Evolutionary conservation across 495 filamentous ascomycete species (phyloP), one percentile per base, ranked within the genome.

Genomic region (Hypoxylon fragiforme): DNA sequence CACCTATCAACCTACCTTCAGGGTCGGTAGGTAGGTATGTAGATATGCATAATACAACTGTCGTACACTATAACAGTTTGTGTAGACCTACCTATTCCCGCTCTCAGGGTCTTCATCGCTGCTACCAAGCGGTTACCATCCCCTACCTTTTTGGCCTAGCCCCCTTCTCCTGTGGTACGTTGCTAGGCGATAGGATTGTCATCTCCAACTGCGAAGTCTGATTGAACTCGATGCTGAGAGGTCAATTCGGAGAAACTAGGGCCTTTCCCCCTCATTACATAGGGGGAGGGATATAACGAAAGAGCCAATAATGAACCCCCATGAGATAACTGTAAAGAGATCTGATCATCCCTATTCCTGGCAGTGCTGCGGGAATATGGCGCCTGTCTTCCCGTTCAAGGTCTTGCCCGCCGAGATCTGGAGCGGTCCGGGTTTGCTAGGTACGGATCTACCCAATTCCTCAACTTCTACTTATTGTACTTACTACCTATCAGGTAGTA

Each of bases 111-210:
- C 0, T 60, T 42, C 32, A 38, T 36, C 42, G 22, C 31, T 50
- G 38, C 48, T 50, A 54, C 44, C 56, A 57, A 54, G 35, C 47
- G 37, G 53, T 52, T 48, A 57, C 53, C 43, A 44, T 53, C 31
- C 3, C 32, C 14, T 30, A 37, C 41, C 52, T 51, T 34, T n/a
- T 56, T 24, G 24, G 49, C 46, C 34, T 48, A 43, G 36, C 57
- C 48, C 50, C 57, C n/a, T n/a, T 62, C 49, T 53, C 44, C 45
- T 56, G 65, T 65, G 57, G 57, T 21, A 62, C 65, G 50, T 61
- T 59, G 40, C 58, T 19, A 47, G 40, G 14, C 37, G 30, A 62
- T 53, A 31, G 54, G 62, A 60, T 60, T 67, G 48, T 42, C 26
- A 30, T 54, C 54, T 60, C 35, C 53, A 59, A 47, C 20, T 36